Evolutionary conservation across 352 stramenopile genomes (phyloP), one percentile per base, ranked within the genome.

Genomic region (Phytopythium boreale): DNA sequence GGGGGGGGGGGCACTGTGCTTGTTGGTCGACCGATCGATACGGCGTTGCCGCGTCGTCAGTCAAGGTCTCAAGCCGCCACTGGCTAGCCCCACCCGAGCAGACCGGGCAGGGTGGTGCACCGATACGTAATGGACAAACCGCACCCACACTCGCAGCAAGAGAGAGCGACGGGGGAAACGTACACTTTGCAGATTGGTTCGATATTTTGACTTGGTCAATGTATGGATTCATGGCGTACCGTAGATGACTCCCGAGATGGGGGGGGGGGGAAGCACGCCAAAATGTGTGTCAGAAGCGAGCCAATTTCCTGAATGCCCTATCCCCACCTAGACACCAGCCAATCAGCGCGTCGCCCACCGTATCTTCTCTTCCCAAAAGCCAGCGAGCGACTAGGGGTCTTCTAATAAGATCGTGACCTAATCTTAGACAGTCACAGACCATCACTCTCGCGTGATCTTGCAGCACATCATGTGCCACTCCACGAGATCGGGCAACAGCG

Each of bases 281-380:
- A 24, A 20, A 46, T 26, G 43, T 26, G 43, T 39, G 34, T 39
- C 34, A 39, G 34, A 39, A 39, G 34, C 34, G 34, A 14, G 34
- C 34, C 34, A 39, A 39, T 10, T 55, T 55, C 27, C 22, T 34
- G 11, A n/a, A 19, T 20, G 22, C 51, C 44, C 56, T 46, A 66
- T 31, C 60, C 61, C 26, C 37, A 47, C 39, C 24, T 60, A 19
- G 8, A 7, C 50, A 4, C 9, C 49, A 20, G 24, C 59, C 59
- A 64, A 64, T 64, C 59, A 59, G 14, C 17, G 26, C 24, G n/a
- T n/a, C 26, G 49, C 24, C 7, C 26, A 27, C 31, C 17, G 61
- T 64, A 64, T 64, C 59, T 59, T 53, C 9, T 55, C 47, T 52
- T 17, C 51, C 9, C 14, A 49, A 49, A 49, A 39, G 34, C 1